Base-by-base conservation (phyloP, 2,329 filamentous ascomycete species). In the Ascochyta rabiei region DNA sequence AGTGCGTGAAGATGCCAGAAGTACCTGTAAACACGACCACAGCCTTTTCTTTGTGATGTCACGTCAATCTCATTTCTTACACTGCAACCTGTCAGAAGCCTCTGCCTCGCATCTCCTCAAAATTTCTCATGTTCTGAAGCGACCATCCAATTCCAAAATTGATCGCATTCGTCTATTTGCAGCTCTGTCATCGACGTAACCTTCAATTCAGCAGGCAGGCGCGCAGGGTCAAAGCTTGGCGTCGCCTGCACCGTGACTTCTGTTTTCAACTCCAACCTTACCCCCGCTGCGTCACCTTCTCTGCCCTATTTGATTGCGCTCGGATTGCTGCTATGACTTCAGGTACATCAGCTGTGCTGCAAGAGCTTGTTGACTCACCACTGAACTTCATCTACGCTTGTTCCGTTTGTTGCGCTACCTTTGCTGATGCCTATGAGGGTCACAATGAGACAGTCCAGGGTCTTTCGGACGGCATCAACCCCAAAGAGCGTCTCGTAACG, bases 341-440 rank as follows among this genome's bases (percentile, higher is more conserved):
- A 7, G 40, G 30, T 2, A 46, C 59, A 7, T 48, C 54, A 39
- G 60, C 59, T 28, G 49, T 48, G 43, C 48, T 39, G 26, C 48
- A 60, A 28, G 49, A 50, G 28, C 53, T 72, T 66, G 77, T 77
- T 66, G 42, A 56, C 19, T 49, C 62, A 34, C 66, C 75, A 7
- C 66, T 75, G 47, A 75, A 82, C 55, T 70, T 81, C 55, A 76
- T 82, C 45, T 80, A 82, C 63, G 77, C 76, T 57, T 83, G 81
- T 63, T 71, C 71, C 24, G 60, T 81, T 33, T 83, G 81, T 62
- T 77, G 79, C 42, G 71, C 71, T 9, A 76, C 75, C 6, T 72
- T 80, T 33, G 72, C 76, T 18, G 79, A 81, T 26, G 66, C 81
- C 23, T 81, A 81, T 62, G 68, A 71, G 7, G 68, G 67, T n/a